Base-by-base conservation (phyloP, 2,329 filamentous ascomycete species). In the Elsinoe fawcettii region DNA sequence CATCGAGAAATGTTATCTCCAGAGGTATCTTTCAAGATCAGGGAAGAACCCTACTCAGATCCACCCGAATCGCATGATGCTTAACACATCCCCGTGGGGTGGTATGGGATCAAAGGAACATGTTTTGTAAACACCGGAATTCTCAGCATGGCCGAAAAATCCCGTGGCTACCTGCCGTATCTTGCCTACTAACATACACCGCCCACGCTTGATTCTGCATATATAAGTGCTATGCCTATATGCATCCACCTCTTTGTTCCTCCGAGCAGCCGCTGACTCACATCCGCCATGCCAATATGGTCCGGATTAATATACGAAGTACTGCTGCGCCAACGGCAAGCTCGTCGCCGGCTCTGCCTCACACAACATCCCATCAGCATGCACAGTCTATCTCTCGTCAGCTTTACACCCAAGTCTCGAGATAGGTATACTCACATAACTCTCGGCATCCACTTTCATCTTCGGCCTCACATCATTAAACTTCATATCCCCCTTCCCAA, bases 401-500 rank as follows among this genome's bases (percentile, higher is more conserved):
- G 65, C 55, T 67, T 60, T 51, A 61, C 23, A n/a, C 20, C 5
- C 32, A 36, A 36, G n/a, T 58, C 22, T 5, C 36, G 6, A 58
- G 22, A 18, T 27, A n/a, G 12, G 20, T 53, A 25, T 12, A 75
- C 77, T 74, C 64, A 79, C 75, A 74, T 96, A 97, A 66, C 81
- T 85, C 78, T 97, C 92, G 4, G 92, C 88, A 70, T 97, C 91
- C 60, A 97, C 91, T 65, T 77, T 84, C 88, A 97, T 96, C 74
- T 79, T 83, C 12, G 92, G 92, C 82, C 83, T 90, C 56, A 73
- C 73, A 66, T 90, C 84, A 70, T 96, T 96, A 71, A 83, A 91
- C 67, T 89, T 90, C 90, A 96, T 96, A 71, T 96, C 88, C 65
- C 73, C 78, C 79, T 96, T 96, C 43, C 85, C 78, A 44, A 96